Base-by-base conservation (phyloP, 176 grass and related monocot genomes). In the Zea luxurians region DNA sequence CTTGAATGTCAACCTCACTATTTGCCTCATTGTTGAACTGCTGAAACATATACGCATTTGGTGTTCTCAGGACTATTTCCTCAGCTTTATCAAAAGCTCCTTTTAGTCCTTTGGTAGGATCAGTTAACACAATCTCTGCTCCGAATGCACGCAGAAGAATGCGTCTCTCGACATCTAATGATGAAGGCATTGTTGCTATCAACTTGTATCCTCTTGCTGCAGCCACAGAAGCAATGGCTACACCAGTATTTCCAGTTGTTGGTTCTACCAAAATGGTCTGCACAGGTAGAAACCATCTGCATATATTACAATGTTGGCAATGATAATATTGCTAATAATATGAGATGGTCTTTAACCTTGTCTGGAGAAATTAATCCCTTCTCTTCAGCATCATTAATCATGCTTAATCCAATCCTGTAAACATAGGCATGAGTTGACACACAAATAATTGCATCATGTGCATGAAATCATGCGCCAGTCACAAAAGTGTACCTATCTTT, bases 381-480 rank as follows among this genome's bases (percentile, higher is more conserved):
- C 79, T 92, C 88, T 87, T 99, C 96, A 13, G 96, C 96, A 75
- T 99, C 92, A 85, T 61, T 86, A 63, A 95, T 99, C 96, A 95
- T 99, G 85, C 92, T 91, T 87, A 86, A 81, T 74, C 81, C 92
- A 75, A 99, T 88, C 88, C 96, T 95, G 61, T 67, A 59, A 70
- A 58, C 34, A 79, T 45, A 50, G 11, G 34, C 38, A 78, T 75
- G 53, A 87, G 53, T 50, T 68, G 18, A 12, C 65, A 72, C 49
- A 60, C 16, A 50, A 54, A 66, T 36, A 64, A 76, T 7, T 76
- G 16, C 46, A 71, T 57, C 2, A 48, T 11, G 40, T 34, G 13
- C 47, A 84, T 17, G 16, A 77, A 80, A 71, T 1, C 16, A 79
- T 62, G 21, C n/a, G 5, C n/a, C 21, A 64, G 64, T 50, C 70